Base-by-base conservation (phyloP, 2,329 filamentous ascomycete species). In the Trichoderma sp. region DNA sequence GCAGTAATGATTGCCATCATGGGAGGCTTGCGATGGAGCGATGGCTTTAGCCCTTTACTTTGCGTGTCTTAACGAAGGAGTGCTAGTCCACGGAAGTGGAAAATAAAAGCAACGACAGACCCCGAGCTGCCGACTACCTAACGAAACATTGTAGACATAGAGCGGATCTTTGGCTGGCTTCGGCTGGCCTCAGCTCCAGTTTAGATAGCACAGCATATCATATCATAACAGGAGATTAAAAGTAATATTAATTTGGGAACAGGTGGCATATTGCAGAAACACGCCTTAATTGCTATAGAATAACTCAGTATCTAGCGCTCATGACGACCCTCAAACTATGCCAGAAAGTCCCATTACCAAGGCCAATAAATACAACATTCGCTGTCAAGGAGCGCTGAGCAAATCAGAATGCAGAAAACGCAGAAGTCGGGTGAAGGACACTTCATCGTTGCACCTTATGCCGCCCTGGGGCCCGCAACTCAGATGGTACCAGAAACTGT, bases 21-120 rank as follows among this genome's bases (percentile, higher is more conserved):
- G 90, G 93, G 93, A 0, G 90, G 91, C 72, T 81, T 95, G 77
- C 83, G 87, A 73, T 97, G 93, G 93, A 91, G 86, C 32, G 80
- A 83, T 6, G 90, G 88, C 1, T 91, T 90, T 76, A 79, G 78
- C 18, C 74, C 74, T 2, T 70, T 87, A 70, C 63, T 78, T 9
- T 88, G 86, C 73, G 70, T 60, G 8, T 39, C 70, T 11, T 73
- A 15, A 66, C 7, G 32, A 14, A 32, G 3, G 18, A 24, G 1
- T 26, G 11, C 1, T 4, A 24, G 1, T 26, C 11, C 1, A 6
- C 18, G 28, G 5, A 7, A 9, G 51, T 14, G 14, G 2, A 28
- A 4, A 21, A 6, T 21, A 6, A 32, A 60, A 21, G 4, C 4
- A 11, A 12, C 28, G 28, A 5, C 12, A 32, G 18, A 34, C 39